Evolutionary conservation across 768 basidiomycete genomes (phyloP).

Genomic region (Imleria badia): DNA sequence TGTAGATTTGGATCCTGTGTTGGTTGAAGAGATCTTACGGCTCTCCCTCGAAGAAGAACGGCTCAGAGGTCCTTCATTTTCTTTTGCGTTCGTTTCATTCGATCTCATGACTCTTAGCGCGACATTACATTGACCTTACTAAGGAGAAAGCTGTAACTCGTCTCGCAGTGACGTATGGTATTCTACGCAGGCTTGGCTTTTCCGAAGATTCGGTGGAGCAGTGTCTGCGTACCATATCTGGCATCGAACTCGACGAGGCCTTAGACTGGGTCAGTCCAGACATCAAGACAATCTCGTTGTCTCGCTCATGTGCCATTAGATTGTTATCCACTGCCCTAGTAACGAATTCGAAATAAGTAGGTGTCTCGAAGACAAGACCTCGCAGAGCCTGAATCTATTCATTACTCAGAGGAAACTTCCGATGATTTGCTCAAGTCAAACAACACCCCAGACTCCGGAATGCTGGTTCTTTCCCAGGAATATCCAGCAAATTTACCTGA

Average conservation of each 20-base stretch:
- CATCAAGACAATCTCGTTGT: background rate
- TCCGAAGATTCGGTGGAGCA: conserved; percentile 63
- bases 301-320: conserved; percentile 39
- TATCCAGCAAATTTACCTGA: background rate
- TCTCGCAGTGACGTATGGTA: conserved; percentile 79
- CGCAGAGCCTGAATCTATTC: background rate
- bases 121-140: conserved; percentile 43
- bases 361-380: conserved; percentile 3
- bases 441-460: conserved; percentile 2
- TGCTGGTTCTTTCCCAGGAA: background rate
- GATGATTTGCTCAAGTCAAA: conserved; percentile 10
- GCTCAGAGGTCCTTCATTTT: conserved; percentile 29
- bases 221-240: conserved; percentile 63
- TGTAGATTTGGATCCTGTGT: conserved; percentile 58
- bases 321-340: conserved; percentile 62
- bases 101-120: conserved; percentile 1
- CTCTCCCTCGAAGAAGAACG: conserved; percentile 41
- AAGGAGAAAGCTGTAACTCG: conserved; percentile 72
- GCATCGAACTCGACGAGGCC: conserved; percentile 83
- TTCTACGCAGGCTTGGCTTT: conserved; percentile 77
- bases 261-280: conserved; percentile 76
- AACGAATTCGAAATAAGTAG: conserved; percentile 49
- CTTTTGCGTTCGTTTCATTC: background rate
- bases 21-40: conserved; percentile 60
- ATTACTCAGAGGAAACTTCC: conserved; percentile 11